Evolutionary conservation across 345 rosid genomes (phyloP).

Genomic region (Passiflora organensis): DNA sequence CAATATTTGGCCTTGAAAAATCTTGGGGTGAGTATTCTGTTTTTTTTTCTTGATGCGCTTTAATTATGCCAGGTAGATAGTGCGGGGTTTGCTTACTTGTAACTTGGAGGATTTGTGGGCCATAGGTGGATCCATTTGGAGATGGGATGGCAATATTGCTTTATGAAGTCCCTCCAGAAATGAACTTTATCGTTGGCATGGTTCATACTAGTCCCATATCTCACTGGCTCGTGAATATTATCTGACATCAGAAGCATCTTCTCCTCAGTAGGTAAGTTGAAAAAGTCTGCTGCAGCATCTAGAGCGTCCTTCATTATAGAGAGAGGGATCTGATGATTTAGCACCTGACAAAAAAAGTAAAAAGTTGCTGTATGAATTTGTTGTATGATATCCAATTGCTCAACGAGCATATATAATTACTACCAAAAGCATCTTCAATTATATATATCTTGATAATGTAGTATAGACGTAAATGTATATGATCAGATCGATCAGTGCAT

Average conservation of each 20-base stretch:
- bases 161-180: constrained; percentile 65
- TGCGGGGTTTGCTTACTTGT: constrained; percentile 33
- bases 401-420: too few species aligned
- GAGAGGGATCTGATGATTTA: constrained; percentile 46
- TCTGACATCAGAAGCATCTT: constrained; percentile 43
- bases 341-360: constrained; percentile 34
- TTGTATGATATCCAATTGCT: too few species aligned
- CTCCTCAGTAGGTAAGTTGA: constrained; percentile 49
- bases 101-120: constrained; percentile 61
- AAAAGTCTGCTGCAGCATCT: constrained; percentile 42
- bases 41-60: not conserved
- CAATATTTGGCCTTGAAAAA: too few species aligned
- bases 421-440: constrained; percentile 3
- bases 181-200: constrained; percentile 44
- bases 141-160: constrained; percentile 56
- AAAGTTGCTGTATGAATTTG: too few species aligned
- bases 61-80: too few species aligned
- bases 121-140: constrained; percentile 54
- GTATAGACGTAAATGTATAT: not conserved
- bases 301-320: constrained; percentile 35
- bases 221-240: constrained; percentile 45
- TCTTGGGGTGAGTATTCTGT: not conserved
- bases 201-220: constrained; percentile 60
- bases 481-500: not conserved
- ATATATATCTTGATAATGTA: not conserved